Evolutionary conservation across 164 flowering plant genomes (phyloP), one percentile per base, ranked within the genome.

Genomic region (Macadamia integrifolia): DNA sequence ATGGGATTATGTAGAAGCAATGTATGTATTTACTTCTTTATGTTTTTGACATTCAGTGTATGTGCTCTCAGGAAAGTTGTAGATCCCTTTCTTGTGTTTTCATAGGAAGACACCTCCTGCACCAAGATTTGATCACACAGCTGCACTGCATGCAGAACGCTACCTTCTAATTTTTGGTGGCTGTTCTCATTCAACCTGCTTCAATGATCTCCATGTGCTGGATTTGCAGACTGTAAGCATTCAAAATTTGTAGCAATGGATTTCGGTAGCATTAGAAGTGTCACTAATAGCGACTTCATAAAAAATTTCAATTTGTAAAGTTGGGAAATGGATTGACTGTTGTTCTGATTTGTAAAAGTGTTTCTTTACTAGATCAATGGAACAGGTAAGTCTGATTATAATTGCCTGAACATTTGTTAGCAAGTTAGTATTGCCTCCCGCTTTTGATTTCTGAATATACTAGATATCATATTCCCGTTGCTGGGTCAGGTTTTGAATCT

Each of bases 131-230:
- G 97, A 93, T 80, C 98, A 91, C 70, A 74, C 87, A 62, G 90
- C 98, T 74, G 86, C 93, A 60, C 74, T 91, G 71, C 85, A 89
- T 82, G 85, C 80, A 52, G 86, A 85, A 1, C 92, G 86, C 57
- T 93, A 93, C 83, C 88, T 91, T 74, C 64, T 93, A 35, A 77
- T 93, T 50, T 93, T 93, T 84, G 97, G 96, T 50, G 98, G 98
- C 60, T 89, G 91, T 78, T 91, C 98, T 73, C 96, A 93, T 86
- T 85, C 94, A 52, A 74, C 79, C 46, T 91, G 88, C 80, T 93
- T 82, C 82, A 87, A 73, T 79, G 97, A 91, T 84, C 87, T 94
- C 53, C 90, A 94, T 71, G 83, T 94, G n/a, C 81, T 94, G 53
- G 97, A 94, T 73, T 80, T 92, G 79, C 84, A 88, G 63, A 80